Evolutionary conservation across 1,284 basidiomycete species (phyloP).

Genomic region (Melampsora americana): DNA sequence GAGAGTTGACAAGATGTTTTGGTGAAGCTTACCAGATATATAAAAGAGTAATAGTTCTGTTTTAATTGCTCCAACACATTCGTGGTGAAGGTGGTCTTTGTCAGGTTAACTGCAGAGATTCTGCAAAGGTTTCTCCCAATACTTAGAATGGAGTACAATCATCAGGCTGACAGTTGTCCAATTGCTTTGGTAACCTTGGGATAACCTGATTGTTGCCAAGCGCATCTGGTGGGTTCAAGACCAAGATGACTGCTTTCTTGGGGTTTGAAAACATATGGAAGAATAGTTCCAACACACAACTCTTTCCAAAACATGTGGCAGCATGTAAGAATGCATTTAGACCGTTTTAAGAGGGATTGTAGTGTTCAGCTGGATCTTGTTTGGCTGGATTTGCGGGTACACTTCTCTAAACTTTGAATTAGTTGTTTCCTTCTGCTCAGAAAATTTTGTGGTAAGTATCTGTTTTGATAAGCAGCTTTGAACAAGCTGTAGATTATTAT

Average conservation of each 20-base stretch:
- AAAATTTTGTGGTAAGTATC: too few species aligned
- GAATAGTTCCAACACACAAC: too few species aligned
- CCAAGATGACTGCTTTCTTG: too few species aligned
- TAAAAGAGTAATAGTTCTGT: background rate
- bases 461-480: too few species aligned
- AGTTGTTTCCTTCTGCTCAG: too few species aligned
- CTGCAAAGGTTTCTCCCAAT: background rate
- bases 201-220: conserved; percentile 17
- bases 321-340: background rate
- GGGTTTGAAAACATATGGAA: too few species aligned
- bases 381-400: too few species aligned
- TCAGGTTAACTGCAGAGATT: background rate
- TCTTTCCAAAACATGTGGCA: conserved; percentile 5
- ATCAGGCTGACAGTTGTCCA: background rate
- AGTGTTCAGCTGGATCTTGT: background rate
- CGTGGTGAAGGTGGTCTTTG: background rate
- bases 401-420: too few species aligned
- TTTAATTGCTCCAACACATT: background rate
- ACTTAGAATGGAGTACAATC: background rate
- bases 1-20: too few species aligned
- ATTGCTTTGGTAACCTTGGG: background rate
- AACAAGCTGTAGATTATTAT: too few species aligned
- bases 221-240: too few species aligned
- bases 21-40: background rate
- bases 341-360: background rate